These are phyloP conservation scores for Colletotrichum echinochloae DNA, from an alignment of 2,329 filamentous ascomycete genomes.

Conservation along the genomic window DNA sequence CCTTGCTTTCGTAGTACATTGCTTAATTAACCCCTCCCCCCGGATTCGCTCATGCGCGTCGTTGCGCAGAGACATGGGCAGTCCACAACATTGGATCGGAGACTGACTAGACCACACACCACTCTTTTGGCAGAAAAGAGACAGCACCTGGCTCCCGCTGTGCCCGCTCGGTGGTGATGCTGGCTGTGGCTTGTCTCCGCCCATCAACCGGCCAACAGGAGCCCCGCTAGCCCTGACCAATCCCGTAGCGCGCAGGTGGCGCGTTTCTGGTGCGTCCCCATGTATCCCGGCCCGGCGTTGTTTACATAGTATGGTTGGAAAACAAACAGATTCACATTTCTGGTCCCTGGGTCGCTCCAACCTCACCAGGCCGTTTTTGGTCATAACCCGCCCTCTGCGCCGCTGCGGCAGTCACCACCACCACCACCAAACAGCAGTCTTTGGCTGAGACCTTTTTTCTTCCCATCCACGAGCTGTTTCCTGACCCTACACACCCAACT, in stretches of 20 bases:
- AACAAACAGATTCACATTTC: slow-evolving; percentile 38
- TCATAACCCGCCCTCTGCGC: slow-evolving; percentile 34
- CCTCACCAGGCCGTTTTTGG: slow-evolving; percentile 34
- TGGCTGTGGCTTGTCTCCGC: slow-evolving; percentile 16
- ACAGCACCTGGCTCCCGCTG: slow-evolving; percentile 1
- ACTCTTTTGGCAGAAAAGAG: neutral
- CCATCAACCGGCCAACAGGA: slow-evolving; percentile 31
- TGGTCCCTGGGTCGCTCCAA: slow-evolving; percentile 27
- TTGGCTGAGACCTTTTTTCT: slow-evolving; percentile 29
- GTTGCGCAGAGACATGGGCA: slow-evolving; percentile 26
- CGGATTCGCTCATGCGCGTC: slow-evolving; percentile 36
- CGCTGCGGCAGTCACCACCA: slow-evolving; percentile 33
- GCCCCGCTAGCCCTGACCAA: slow-evolving; percentile 16
- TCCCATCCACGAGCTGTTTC: slow-evolving; percentile 30
- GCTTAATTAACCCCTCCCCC: slow-evolving; percentile 19
- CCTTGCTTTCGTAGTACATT: slow-evolving; percentile 19
- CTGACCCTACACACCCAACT: slow-evolving; percentile 2
- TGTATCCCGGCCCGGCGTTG: slow-evolving; percentile 14
- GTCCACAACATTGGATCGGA: slow-evolving; percentile 28
- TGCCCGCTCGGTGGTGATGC: slow-evolving; percentile 14
- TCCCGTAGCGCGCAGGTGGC: slow-evolving; percentile 20
- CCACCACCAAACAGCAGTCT: slow-evolving; percentile 25
- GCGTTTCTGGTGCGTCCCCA: slow-evolving; percentile 34
- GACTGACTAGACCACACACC: neutral
- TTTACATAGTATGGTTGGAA: slow-evolving; percentile 28